Evolutionary conservation across 768 basidiomycete species (phyloP).

Genomic region (Suillus brevipes): DNA sequence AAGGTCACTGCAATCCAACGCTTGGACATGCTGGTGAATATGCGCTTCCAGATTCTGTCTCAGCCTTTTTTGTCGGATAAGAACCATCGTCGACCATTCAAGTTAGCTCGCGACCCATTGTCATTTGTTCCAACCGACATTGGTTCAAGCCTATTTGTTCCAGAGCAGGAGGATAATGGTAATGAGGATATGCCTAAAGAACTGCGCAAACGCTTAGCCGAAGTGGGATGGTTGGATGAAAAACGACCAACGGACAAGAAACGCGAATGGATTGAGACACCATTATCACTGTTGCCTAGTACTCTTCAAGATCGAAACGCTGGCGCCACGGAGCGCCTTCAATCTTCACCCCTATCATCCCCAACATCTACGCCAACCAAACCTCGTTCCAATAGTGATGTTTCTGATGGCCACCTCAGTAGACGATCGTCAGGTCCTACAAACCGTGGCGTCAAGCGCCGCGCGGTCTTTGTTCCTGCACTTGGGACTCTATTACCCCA

Average conservation of each 20-base stretch:
- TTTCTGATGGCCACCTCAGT: conserved; percentile 38
- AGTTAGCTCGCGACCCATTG: conserved; percentile 66
- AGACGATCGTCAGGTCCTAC: conserved; percentile 35
- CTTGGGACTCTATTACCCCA: conserved; percentile 55
- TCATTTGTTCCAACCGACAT: conserved; percentile 76
- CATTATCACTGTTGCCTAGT: conserved; percentile 63
- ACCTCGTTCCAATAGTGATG: conserved; percentile 23
- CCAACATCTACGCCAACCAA: conserved; percentile 37
- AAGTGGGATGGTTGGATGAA: conserved; percentile 76
- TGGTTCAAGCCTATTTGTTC: conserved; percentile 59
- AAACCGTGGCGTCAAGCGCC: conserved; percentile 58
- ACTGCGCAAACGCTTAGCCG: conserved; percentile 61
- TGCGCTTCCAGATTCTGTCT: conserved; percentile 68
- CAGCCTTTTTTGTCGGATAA: conserved; percentile 63
- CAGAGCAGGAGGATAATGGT: conserved; percentile 54
- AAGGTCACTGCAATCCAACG: conserved; percentile 56
- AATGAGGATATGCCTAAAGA: conserved; percentile 59
- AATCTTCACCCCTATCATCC: conserved; percentile 33
- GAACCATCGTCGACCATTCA: conserved; percentile 64
- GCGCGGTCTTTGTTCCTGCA: conserved; percentile 66
- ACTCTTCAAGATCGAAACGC: conserved; percentile 56
- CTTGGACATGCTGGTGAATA: conserved; percentile 57
- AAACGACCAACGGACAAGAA: conserved; percentile 54
- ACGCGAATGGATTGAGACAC: conserved; percentile 59
- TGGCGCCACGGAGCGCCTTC: conserved; percentile 25